Evolutionary conservation across 106 monocot species (phyloP).

Genomic region (Cymbidium sinense): DNA sequence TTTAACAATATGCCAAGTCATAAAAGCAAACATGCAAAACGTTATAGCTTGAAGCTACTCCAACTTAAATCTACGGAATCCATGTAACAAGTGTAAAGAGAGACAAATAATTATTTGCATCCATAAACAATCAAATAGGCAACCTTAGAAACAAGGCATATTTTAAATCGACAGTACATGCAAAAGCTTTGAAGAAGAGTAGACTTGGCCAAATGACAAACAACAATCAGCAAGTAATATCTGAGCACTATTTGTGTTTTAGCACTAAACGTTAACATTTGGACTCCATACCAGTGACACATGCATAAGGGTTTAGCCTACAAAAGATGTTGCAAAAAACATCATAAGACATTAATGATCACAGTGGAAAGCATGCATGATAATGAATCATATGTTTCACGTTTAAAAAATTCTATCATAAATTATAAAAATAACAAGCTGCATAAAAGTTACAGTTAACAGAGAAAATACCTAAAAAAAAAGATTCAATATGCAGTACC

Average conservation of each 20-base stretch:
- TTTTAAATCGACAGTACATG: neutral
- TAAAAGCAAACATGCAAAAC: too few species aligned
- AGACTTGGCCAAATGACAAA: too few species aligned
- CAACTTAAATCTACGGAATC: too few species aligned
- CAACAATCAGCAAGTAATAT: neutral
- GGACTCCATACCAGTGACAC: neutral
- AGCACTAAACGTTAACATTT: neutral
- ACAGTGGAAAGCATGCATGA: neutral
- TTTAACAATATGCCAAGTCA: neutral
- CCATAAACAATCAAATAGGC: too few species aligned
- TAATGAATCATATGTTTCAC: neutral
- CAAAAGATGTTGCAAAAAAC: neutral
- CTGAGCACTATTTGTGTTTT: neutral
- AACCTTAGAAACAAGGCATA: too few species aligned
- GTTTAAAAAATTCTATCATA: neutral
- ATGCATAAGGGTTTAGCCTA: neutral
- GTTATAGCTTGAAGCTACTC: too few species aligned
- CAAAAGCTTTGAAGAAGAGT: neutral
- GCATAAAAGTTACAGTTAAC: neutral
- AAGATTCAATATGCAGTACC: constrained; percentile 30
- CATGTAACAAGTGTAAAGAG: too few species aligned
- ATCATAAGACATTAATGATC: too few species aligned
- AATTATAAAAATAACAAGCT: neutral
- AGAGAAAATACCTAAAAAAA: neutral
- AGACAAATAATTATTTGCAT: too few species aligned